Base-by-base conservation (phyloP, 805 yeast genomes). In the Wilhelminamyces savonicus region DNA sequence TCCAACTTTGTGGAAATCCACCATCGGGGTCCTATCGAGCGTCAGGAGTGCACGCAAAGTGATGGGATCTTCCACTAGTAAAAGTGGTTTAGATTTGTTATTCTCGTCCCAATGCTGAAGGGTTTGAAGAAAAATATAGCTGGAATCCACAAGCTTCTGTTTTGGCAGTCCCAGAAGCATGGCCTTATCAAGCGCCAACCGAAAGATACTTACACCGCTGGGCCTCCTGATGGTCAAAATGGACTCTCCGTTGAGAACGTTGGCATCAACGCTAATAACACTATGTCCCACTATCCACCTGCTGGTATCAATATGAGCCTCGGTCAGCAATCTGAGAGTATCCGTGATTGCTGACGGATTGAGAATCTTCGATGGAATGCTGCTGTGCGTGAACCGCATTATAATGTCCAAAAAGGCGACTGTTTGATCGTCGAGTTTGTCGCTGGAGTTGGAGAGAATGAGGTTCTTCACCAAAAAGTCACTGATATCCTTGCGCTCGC, bases 1-100 rank as follows among this genome's bases (percentile, higher is more conserved):
- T 1, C 95, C 95, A 23, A 82, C 71, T 48, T 85, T 86, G 51
- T 79, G 85, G 42, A 78, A 79, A 26, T 79, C 82, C 4, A 82
- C 81, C 5, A 79, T 76, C 0, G 95, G 94, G 1, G 82, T 75
- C 12, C 87, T 57, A 44, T 85, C 95, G 35, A 86, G 62, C 12
- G 76, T 66, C 5, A 69, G 51, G 13, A 86, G 47, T 0, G 88
- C 82, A 18, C 48, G 63, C 38, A 11, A 65, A 38, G 52, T 67
- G 48, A 48, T 37, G 2, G 63, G 37, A 30, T 74, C 81, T 16
- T 71, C 71, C 5, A 71, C 62, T 7, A 79, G 49, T 3, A 76
- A 69, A 4, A 74, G 39, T 3, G 82, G 82, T 37, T 64, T 67
- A 3, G 47, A 29, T 3, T 43, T 31, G 4, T 43, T 40, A 4